Evolutionary conservation across 148 eudicot species (phyloP).

Genomic region (Silene latifolia): DNA sequence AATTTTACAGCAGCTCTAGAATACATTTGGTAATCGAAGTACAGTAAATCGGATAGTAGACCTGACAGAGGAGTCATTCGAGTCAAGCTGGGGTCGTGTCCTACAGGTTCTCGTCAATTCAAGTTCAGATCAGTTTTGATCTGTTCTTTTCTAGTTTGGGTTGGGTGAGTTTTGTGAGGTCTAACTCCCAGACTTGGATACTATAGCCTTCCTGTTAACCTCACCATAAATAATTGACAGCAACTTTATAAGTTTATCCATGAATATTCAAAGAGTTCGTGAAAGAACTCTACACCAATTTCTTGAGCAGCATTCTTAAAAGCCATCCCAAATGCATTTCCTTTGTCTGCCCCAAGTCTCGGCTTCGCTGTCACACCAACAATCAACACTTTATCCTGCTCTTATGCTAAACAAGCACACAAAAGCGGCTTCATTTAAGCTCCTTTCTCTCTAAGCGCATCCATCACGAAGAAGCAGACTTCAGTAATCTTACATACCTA

Average conservation of each 20-base stretch:
- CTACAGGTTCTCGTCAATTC: background rate
- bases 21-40: slow-evolving; percentile 21
- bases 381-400: slow-evolving; percentile 66
- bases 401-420: slow-evolving; percentile 83
- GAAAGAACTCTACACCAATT: slow-evolving; percentile 73
- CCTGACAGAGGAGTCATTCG: background rate
- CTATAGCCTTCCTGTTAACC: slow-evolving; percentile 38
- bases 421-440: slow-evolving; percentile 84
- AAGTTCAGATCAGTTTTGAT: background rate
- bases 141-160: background rate
- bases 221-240: slow-evolving; percentile 89
- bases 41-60: background rate
- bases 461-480: slow-evolving; percentile 90
- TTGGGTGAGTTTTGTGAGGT: background rate
- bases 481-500: no score
- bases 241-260: slow-evolving; percentile 80
- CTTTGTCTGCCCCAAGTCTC: slow-evolving; percentile 80
- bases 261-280: slow-evolving; percentile 92
- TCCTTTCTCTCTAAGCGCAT: slow-evolving; percentile 87
- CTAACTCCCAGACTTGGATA: background rate
- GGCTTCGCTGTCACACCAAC: slow-evolving; percentile 95
- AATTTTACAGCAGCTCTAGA: slow-evolving; percentile 14
- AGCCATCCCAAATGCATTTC: slow-evolving; percentile 93
- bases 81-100: background rate
- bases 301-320: slow-evolving; percentile 88